These are phyloP conservation scores for Melampsora larici-populina DNA, from an alignment of 1,284 basidiomycete species.

Conservation along the genomic window DNA sequence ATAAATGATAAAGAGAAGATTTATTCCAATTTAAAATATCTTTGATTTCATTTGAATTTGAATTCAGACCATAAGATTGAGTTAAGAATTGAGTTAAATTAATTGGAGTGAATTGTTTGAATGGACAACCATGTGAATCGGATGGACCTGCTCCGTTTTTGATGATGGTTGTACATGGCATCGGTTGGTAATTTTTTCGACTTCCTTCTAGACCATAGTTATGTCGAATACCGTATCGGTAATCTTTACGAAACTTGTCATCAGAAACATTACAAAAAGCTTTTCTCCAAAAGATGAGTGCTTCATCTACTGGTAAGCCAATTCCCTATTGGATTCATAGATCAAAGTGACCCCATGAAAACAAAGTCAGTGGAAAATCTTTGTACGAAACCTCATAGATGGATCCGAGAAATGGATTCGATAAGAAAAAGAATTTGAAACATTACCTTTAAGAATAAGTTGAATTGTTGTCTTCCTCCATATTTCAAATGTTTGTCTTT, in stretches of 20 bases:
- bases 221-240: slow-evolving; percentile 96
- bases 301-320: slow-evolving; percentile 91
- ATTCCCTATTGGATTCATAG: slow-evolving; percentile 64
- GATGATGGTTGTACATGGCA: slow-evolving; percentile 76
- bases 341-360: slow-evolving; percentile 4
- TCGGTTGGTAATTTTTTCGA: slow-evolving; percentile 88
- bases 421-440: neutral
- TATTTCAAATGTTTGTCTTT: slow-evolving; percentile 86
- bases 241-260: slow-evolving; percentile 97
- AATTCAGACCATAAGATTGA: slow-evolving; percentile 66
- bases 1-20: slow-evolving; percentile 82
- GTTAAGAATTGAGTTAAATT: slow-evolving; percentile 77
- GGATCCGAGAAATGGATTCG: slow-evolving; percentile 14
- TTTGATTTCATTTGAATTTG: slow-evolving; percentile 69
- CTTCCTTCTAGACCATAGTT: slow-evolving; percentile 91
- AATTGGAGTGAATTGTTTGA: slow-evolving; percentile 80
- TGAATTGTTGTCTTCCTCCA: slow-evolving; percentile 85
- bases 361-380: neutral
- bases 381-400: slow-evolving; percentile 14
- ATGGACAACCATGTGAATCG: slow-evolving; percentile 89
- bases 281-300: slow-evolving; percentile 86
- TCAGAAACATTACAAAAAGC: slow-evolving; percentile 75
- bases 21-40: slow-evolving; percentile 84
- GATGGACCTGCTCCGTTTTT: slow-evolving; percentile 68
- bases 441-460: slow-evolving; percentile 85